A percentile compares a stretch with the other conserved stretches of the same genome.
Conservation (phyloP, 768 basidiomycete species). For the Holtermannia corniformis region DNA sequence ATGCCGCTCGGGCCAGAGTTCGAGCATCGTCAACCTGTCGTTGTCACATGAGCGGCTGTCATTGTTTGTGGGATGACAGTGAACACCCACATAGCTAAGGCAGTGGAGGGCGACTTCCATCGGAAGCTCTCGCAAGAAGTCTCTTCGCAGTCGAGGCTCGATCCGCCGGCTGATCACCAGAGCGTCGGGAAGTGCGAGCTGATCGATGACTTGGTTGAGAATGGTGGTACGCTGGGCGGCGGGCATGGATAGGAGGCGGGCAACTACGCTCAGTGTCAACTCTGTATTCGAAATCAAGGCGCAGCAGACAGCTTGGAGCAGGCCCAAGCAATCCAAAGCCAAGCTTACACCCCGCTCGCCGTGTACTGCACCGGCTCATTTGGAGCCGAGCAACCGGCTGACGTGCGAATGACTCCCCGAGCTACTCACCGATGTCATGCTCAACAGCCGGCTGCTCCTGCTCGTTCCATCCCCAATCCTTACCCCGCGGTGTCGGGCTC, state of each 20-base stretch:
- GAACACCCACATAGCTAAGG: conserved; percentile 50
- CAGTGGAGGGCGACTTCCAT: conserved; percentile 67
- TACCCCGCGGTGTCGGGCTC: conserved; percentile 23
- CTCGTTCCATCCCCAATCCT: conserved; percentile 10
- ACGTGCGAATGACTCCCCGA: not conserved
- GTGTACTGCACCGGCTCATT: conserved; percentile 2
- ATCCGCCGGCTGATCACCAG: conserved; percentile 33
- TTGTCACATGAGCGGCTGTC: not conserved
- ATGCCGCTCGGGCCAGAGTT: conserved; percentile 58
- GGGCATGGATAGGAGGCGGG: conserved; percentile 23
- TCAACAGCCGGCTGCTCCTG: too few relatives aligned
- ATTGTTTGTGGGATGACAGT: too few relatives aligned
- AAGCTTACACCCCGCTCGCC: too few relatives aligned
- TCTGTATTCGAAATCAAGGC: conserved; percentile 11
- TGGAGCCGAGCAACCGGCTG: conserved; percentile 1
- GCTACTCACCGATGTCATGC: not conserved
- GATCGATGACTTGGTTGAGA: conserved; percentile 16
- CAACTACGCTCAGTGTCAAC: conserved; percentile 10
- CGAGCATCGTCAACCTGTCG: conserved; percentile 56
- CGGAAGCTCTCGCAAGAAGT: conserved; percentile 50
- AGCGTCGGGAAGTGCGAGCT: conserved; percentile 31
- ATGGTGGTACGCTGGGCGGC: conserved; percentile 7
- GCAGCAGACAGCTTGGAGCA: too few relatives aligned
- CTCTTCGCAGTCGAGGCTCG: conserved; percentile 32
- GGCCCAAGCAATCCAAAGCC: too few relatives aligned